Conservation (phyloP, 257 asterid species). For the Petrea volubilis region DNA sequence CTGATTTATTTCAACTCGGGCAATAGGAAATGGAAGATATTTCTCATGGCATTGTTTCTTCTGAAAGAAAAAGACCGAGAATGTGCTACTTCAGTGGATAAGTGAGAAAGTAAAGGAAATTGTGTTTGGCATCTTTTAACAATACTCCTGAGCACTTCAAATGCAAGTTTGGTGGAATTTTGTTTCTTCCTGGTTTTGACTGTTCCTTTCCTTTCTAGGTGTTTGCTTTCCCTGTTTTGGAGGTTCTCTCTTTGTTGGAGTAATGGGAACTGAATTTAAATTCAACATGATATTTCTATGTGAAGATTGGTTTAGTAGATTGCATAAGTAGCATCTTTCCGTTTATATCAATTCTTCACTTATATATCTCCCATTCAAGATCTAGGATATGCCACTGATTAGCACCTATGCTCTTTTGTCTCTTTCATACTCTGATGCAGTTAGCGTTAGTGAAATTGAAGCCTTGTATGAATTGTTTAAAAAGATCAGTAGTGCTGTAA, state of each 20-base stretch:
- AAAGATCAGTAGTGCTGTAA: constrained; percentile 85
- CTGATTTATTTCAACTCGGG: background rate
- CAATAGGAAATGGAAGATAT: background rate
- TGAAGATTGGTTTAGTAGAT: background rate
- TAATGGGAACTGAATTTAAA: constrained; percentile 8
- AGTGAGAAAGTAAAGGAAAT: constrained; percentile 9
- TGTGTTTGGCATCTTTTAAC: background rate
- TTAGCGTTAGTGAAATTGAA: constrained; percentile 85
- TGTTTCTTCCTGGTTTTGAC: background rate
- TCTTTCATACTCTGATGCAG: constrained; percentile 46
- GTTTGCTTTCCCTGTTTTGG: background rate
- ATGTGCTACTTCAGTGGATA: constrained; percentile 1
- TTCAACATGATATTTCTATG: background rate
- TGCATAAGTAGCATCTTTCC: constrained; percentile 15
- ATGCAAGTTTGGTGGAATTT: background rate
- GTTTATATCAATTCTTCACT: constrained; percentile 3
- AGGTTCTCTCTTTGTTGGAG: background rate
- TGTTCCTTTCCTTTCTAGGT: constrained; percentile 3
- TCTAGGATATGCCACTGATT: constrained; percentile 15
- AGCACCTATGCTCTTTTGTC: background rate
- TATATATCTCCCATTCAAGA: constrained; percentile 13
- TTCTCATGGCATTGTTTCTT: background rate
- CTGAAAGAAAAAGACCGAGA: background rate
- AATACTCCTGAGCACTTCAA: background rate
- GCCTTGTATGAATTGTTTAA: constrained; percentile 80